Base-by-base conservation (phyloP, 768 basidiomycete genomes). In the Pleurotus cornucopiae region DNA sequence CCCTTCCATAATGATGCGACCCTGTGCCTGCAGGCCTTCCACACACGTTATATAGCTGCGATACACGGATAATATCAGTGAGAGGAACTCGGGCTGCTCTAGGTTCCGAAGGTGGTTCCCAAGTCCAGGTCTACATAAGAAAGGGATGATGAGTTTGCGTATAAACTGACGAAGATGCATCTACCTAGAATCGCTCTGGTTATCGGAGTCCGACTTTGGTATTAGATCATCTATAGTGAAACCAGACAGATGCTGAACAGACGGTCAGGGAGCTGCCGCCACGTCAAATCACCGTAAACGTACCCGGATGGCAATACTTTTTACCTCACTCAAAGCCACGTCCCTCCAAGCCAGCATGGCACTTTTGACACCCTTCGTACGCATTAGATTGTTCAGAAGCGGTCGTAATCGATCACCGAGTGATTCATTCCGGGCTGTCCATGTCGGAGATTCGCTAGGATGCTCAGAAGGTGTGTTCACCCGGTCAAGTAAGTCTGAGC, bases 361-460 rank as follows among this genome's bases (percentile, higher is more conserved):
- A 58, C 89, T 88, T 51, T 83, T 82, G 41, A 93, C 66, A 2
- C 86, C 88, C 43, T 77, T 81, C 0, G 90, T 89, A 58, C 89
- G 77, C 20, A 85, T 70, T 48, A 98, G 77, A n/a, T 91, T 91
- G 30, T 85, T 78, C 23, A 97, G 66, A 45, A 95, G 64, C 2
- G 93, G 93, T 23, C 79, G 78, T 39, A 94, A 62, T 26, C 84
- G 75, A 59, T 91, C 88, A 53, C 76, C 77, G 48, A 91, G 65
- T 1, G 74, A 75, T 58, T 79, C 66, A 56, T 81, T 69, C 62
- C 51, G 71, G 66, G 43, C 66, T 62, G 46, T 63, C 58, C 25
- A 53, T 52, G 48, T 61, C 41, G 26, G 56, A 13, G 61, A 56
- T 18, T 26, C 13, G 41, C 60, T 56, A 44, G 61, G 54, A 9